Base-by-base conservation (phyloP, 768 basidiomycete species). In the Calocybe indica region DNA sequence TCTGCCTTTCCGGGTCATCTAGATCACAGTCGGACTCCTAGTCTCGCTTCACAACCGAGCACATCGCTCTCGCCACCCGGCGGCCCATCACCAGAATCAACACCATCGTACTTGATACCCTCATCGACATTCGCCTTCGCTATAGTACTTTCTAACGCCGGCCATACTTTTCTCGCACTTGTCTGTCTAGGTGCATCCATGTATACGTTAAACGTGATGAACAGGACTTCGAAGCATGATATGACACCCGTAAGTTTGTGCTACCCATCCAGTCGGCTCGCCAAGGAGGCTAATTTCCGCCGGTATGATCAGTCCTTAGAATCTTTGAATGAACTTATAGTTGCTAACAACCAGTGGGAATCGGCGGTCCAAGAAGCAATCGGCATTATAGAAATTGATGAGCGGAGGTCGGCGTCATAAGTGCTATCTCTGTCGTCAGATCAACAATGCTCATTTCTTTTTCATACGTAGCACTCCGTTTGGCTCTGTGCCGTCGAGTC, bases 281-380 rank as follows among this genome's bases (percentile, higher is more conserved):
- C 50, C 14, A 43, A 48, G 12, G 39, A 40, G 31, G 33, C 11
- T 33, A 7, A 41, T 36, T 34, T 34, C 36, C 33, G 38, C 28
- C 29, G 40, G 46, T 52, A 28, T 53, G 49, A 11, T 38, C 50
- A 89, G 86, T 82, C 84, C 42, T 66, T 88, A 53, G 72, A 75
- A 54, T 73, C 80, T 31, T 70, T 92, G 37, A 76, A 83, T 47
- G 79, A 86, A 41, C 70, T 92, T 47, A 76, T 87, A 54, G 62
- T 69, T 42, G 79, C 87, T 38, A 84, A 85, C 47, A 72, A 78
- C 42, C 64, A 78, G 22, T 92, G 88, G 89, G 85, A 89, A 51
- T 76, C 82, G 6, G 74, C 80, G 40, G 75, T 92, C 12, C 80
- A 82, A 54, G 83, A 88, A 55, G 79, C 85, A 6, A 71, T 89